Evolutionary conservation across 176 grass and related monocot species (phyloP).

Genomic region (Juncus inflexus): DNA sequence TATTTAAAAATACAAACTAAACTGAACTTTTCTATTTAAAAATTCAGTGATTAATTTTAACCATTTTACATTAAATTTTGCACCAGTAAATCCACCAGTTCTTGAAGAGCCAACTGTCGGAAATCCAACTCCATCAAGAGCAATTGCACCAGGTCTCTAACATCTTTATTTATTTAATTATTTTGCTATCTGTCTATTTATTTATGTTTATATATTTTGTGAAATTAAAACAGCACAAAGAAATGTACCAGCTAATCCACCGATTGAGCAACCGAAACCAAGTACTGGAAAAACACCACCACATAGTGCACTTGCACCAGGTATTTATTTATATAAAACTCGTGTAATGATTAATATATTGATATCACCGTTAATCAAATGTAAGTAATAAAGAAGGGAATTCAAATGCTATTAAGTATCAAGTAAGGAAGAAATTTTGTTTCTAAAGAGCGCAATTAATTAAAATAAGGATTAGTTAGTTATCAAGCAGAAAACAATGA

Average conservation of each 20-base stretch:
- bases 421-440: no score
- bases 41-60: not conserved
- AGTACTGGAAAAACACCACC: slow-evolving; percentile 34
- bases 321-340: no score
- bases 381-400: no score
- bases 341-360: no score
- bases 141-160: slow-evolving; percentile 26
- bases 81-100: slow-evolving; percentile 6
- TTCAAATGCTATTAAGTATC: no score
- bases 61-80: not conserved
- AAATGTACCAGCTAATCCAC: slow-evolving; percentile 33
- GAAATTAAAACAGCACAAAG: slow-evolving; percentile 22
- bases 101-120: slow-evolving; percentile 12
- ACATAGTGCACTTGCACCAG: slow-evolving; percentile 28
- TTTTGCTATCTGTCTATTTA: no score
- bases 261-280: slow-evolving; percentile 32
- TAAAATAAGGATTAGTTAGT: no score
- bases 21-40: not conserved
- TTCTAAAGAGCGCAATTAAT: no score
- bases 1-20: slow-evolving; percentile 1
- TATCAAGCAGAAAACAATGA: no score
- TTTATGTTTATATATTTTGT: slow-evolving; percentile 14
- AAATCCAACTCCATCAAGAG: slow-evolving; percentile 18
- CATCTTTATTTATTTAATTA: not conserved
- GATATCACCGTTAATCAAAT: no score